These are phyloP conservation scores for Fusarium sp. DNA, from an alignment of 2,329 filamentous ascomycete species.

Conservation along the genomic window DNA sequence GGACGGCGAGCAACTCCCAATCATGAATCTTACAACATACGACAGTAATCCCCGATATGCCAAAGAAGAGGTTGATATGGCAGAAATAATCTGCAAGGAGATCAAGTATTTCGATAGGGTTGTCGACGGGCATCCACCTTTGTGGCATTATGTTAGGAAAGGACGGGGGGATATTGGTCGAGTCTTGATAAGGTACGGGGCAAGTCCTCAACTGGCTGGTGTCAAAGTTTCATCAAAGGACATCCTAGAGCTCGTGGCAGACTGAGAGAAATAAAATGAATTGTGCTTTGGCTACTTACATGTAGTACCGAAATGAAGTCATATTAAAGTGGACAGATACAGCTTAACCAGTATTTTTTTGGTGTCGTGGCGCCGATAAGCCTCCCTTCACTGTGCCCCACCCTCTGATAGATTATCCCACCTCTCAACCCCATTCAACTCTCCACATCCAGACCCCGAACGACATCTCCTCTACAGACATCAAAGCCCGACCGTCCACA, in stretches of 20 bases:
- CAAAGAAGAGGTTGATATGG: conserved; percentile 19
- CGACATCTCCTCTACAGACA: conserved; percentile 14
- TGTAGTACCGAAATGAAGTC: background rate
- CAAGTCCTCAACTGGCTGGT: conserved; percentile 22
- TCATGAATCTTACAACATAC: conserved; percentile 26
- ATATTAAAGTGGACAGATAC: background rate
- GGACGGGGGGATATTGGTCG: conserved; percentile 26
- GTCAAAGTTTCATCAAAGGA: conserved; percentile 21
- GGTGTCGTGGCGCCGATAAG: conserved; percentile 27
- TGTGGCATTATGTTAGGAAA: conserved; percentile 29
- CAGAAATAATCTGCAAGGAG: conserved; percentile 19
- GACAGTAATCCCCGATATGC: conserved; percentile 21
- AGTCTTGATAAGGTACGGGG: conserved; percentile 28
- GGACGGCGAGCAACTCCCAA: conserved; percentile 11
- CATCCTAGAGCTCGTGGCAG: conserved; percentile 10
- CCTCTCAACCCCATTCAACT: conserved; percentile 34
- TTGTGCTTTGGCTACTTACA: background rate
- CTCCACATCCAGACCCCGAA: conserved; percentile 22
- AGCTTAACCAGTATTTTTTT: background rate
- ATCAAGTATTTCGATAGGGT: conserved; percentile 19
- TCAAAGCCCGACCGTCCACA: background rate
- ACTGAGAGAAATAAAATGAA: background rate
- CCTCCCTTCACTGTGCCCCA: conserved; percentile 32
- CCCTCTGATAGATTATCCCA: conserved; percentile 36
- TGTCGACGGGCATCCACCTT: conserved; percentile 23